Conservation (phyloP, 129 eudicot genomes). For the Logfia minima region DNA sequence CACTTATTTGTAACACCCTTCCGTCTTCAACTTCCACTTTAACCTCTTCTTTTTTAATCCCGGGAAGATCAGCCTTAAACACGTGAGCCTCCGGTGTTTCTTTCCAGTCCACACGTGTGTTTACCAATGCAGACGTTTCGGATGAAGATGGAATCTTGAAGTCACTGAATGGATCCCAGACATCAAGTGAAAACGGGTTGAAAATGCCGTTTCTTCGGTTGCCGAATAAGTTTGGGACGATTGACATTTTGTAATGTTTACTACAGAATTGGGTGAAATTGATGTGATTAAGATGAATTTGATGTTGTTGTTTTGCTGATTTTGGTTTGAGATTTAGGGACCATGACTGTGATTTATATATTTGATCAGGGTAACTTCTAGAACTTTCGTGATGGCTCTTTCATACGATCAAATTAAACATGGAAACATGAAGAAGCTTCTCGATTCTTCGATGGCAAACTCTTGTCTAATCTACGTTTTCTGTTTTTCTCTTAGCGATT, state of each 20-base stretch:
- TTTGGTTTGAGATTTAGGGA: background rate
- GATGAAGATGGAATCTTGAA: conserved; percentile 2
- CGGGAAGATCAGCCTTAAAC: background rate
- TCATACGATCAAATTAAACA: background rate
- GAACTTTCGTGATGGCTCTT: background rate
- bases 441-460: background rate
- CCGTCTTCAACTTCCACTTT: background rate
- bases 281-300: background rate
- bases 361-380: background rate
- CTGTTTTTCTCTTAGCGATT: too few relatives aligned
- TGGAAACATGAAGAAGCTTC: background rate
- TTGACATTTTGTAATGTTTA: conserved; percentile 1
- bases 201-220: conserved; percentile 13
- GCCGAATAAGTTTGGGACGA: conserved; percentile 15
- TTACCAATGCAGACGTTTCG: conserved; percentile 21
- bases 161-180: conserved; percentile 15
- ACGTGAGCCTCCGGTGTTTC: background rate
- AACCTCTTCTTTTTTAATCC: background rate
- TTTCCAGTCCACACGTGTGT: background rate
- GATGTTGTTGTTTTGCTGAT: background rate
- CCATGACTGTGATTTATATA: background rate
- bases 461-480: too few relatives aligned
- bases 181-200: conserved; percentile 13
- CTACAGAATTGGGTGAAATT: background rate
- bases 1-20: background rate